Conservation (phyloP, 2,329 filamentous ascomycete species). For the Rutstroemia sydowiana region DNA sequence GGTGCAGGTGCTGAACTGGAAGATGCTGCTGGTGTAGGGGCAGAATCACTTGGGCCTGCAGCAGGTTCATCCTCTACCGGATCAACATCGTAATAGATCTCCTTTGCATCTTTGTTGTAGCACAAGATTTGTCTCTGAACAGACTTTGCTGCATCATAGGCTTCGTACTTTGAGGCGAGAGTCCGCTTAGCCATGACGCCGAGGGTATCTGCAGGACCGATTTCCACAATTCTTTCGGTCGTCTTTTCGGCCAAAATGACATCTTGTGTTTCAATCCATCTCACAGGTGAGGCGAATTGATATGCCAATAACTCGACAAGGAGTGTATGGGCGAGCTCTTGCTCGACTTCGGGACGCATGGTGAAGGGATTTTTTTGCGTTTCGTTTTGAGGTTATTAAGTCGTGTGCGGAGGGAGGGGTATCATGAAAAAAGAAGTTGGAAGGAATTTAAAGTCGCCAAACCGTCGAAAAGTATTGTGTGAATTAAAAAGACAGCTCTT, state of each 20-base stretch:
- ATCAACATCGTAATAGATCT: slow-evolving; percentile 99
- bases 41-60: slow-evolving; percentile 36
- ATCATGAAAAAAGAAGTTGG: slow-evolving; percentile 10
- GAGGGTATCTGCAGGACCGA: slow-evolving; percentile 92
- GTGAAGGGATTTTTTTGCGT: slow-evolving; percentile 34
- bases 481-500: slow-evolving; percentile 3
- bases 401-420: slow-evolving; percentile 13
- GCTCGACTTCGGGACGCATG: slow-evolving; percentile 98
- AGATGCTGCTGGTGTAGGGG: slow-evolving; percentile 35
- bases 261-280: slow-evolving; percentile 99
- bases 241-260: slow-evolving; percentile 94
- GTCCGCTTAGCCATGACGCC: slow-evolving; percentile 97
- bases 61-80: slow-evolving; percentile 86
- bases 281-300: slow-evolving; percentile 95
- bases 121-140: slow-evolving; percentile 96
- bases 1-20: slow-evolving; percentile 44
- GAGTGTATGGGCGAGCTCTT: slow-evolving; percentile 96
- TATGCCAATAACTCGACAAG: slow-evolving; percentile 98
- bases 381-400: slow-evolving; percentile 21
- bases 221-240: slow-evolving; percentile 94
- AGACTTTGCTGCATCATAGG: slow-evolving; percentile 93
- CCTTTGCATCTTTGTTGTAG: slow-evolving; percentile 98
- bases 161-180: slow-evolving; percentile 93
- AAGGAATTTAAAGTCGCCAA: background rate
- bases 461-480: background rate